phyloP scores from a whole-genome alignment of 495 filamentous ascomycete species.

The Aspergillus sclerotiicarbonarius region DNA sequence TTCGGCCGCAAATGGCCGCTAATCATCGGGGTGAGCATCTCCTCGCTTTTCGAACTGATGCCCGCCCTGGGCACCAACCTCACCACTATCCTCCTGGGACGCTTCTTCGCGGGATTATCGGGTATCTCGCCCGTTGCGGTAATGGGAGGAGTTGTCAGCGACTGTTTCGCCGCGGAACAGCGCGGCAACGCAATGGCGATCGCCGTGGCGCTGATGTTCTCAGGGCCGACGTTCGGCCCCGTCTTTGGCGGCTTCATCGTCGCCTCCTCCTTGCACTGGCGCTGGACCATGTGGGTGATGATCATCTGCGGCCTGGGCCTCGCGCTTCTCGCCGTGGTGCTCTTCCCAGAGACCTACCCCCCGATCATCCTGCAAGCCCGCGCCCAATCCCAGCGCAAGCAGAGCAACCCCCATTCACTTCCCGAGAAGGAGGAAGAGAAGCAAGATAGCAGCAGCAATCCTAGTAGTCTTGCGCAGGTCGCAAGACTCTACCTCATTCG shows the following conservation, averaged over 20 bases:
- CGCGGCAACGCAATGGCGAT: slow-evolving; percentile 12
- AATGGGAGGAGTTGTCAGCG: slow-evolving; percentile 11
- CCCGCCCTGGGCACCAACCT: slow-evolving; percentile 8
- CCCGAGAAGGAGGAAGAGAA: slow-evolving; percentile 3
- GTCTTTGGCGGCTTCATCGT: slow-evolving; percentile 14
- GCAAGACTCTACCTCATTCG: neutral
- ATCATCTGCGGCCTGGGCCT: slow-evolving; percentile 9
- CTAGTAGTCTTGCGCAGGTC: neutral
- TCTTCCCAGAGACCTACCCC: slow-evolving; percentile 59
- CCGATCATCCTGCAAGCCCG: slow-evolving; percentile 55
- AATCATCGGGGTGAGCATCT: slow-evolving; percentile 10
- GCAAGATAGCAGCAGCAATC: too few species aligned
- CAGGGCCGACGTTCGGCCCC: slow-evolving; percentile 12
- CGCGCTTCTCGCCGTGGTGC: slow-evolving; percentile 9
- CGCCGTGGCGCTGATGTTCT: slow-evolving; percentile 7
- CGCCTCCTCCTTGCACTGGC: slow-evolving; percentile 6
- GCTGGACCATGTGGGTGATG: slow-evolving; percentile 14
- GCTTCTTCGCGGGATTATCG: slow-evolving; percentile 15
- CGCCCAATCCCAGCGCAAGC: slow-evolving; percentile 46
- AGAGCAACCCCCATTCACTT: slow-evolving; percentile 40
- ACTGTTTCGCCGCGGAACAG: slow-evolving; percentile 4
- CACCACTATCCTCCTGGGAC: slow-evolving; percentile 11
- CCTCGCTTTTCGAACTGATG: slow-evolving; percentile 11
- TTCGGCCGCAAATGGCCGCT: slow-evolving; percentile 18
- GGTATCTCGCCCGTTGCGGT: slow-evolving; percentile 12